Conservation (phyloP, 108 stramenopile species). For the Schizochytrium sp. region DNA sequence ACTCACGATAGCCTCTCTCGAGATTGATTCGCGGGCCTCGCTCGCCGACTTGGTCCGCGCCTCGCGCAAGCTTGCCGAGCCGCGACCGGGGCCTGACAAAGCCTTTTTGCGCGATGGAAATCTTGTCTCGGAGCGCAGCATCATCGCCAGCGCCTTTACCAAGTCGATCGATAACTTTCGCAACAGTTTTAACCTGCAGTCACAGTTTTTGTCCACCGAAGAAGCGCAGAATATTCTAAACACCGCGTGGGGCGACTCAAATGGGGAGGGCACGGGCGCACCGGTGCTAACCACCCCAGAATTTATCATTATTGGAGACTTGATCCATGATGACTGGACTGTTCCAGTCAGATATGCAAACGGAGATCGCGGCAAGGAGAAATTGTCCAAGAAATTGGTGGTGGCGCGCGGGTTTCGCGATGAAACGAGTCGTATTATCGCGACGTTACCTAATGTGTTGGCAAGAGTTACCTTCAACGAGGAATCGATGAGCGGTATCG, state of each 20-base stretch:
- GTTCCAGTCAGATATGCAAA: neutral
- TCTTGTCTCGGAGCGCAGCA: neutral
- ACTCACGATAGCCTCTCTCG: neutral
- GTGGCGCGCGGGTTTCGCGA: neutral
- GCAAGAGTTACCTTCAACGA: neutral
- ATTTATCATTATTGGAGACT: neutral
- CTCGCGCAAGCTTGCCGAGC: neutral
- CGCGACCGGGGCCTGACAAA: neutral
- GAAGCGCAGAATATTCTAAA: neutral
- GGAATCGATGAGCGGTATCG: neutral
- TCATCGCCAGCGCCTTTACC: neutral
- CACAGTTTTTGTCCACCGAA: neutral
- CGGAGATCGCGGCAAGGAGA: neutral
- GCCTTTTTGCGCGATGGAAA: neutral
- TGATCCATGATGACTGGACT: neutral
- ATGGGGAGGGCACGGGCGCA: no score
- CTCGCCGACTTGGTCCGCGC: neutral
- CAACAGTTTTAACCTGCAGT: neutral
- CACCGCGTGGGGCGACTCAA: no score
- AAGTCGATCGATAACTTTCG: neutral
- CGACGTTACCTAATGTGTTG: neutral
- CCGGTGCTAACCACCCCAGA: neutral
- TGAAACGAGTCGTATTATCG: neutral
- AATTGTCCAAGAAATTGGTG: neutral
- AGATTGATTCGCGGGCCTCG: neutral